These are phyloP conservation scores for Capillidium rhysosporum DNA, from an alignment of 371 early-diverging fungal species.

Conservation along the genomic window DNA sequence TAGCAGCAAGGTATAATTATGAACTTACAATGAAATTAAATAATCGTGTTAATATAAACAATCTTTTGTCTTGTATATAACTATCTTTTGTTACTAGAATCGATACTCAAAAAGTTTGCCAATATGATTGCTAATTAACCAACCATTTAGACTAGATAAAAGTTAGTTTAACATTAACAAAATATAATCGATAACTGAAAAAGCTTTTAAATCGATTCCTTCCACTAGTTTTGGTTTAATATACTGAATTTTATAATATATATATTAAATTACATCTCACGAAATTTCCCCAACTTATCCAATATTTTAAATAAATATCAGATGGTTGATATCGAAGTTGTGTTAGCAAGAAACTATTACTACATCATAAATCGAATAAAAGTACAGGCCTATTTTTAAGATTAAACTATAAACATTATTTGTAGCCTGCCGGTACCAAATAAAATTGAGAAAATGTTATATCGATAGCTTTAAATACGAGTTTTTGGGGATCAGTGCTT, in stretches of 20 bases:
- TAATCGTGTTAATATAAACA: too few species aligned
- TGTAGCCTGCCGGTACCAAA: conserved; percentile 38
- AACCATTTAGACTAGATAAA: conserved; percentile 39
- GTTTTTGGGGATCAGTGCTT: conserved; percentile 55
- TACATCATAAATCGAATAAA: conserved; percentile 82
- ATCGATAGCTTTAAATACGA: conserved; percentile 69
- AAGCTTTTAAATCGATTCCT: conserved; percentile 33
- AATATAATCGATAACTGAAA: too few species aligned
- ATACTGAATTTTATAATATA: background rate
- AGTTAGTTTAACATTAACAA: too few species aligned
- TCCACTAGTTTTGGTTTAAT: conserved; percentile 17
- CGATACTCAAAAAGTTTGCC: conserved; percentile 81
- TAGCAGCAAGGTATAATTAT: conserved; percentile 70
- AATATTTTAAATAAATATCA: conserved; percentile 54
- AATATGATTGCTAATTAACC: conserved; percentile 82
- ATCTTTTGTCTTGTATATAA: too few species aligned
- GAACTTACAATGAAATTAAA: conserved; percentile 19
- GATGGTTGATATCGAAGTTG: conserved; percentile 58
- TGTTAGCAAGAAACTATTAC: conserved; percentile 72
- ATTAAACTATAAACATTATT: conserved; percentile 7
- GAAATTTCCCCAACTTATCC: conserved; percentile 54
- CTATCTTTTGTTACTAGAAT: conserved; percentile 46
- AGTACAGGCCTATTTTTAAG: conserved; percentile 13
- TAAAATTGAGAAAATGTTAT: conserved; percentile 57
- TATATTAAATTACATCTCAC: conserved; percentile 2